phyloP scores from a whole-genome alignment of 2,329 filamentous ascomycete species.

The Hirsutella minnesotensis region DNA sequence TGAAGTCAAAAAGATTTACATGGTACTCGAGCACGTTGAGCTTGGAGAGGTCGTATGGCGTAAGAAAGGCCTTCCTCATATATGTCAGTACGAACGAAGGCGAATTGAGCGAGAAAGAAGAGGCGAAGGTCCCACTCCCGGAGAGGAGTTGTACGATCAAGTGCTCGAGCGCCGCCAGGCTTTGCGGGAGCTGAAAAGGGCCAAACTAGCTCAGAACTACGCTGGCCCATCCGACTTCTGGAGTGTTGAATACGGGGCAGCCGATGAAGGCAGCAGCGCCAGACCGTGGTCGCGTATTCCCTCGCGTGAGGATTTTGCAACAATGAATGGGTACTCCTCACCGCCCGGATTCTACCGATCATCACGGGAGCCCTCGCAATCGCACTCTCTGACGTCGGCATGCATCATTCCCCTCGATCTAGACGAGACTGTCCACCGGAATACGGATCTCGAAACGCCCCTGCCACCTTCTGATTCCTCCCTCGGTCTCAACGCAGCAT shows the following conservation, averaged over 20 bases:
- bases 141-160: conserved; percentile 49
- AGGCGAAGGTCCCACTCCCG: conserved; percentile 44
- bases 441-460: conserved; percentile 42
- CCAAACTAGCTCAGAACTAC: conserved; percentile 37
- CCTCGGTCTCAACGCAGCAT: conserved; percentile 60
- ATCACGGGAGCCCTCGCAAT: conserved; percentile 35
- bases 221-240: no score
- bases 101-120: conserved; percentile 63
- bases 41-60: conserved; percentile 91
- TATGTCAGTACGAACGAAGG: conserved; percentile 71
- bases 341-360: conserved; percentile 26
- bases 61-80: conserved; percentile 72
- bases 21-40: no score
- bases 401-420: conserved; percentile 16
- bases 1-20: conserved; percentile 87
- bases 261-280: conserved; percentile 35
- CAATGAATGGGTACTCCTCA: conserved; percentile 23
- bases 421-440: conserved; percentile 23
- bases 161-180: conserved; percentile 47
- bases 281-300: conserved; percentile 29
- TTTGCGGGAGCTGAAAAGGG: conserved; percentile 44
- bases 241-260: conserved; percentile 65
- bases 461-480: conserved; percentile 37
- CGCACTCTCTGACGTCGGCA: conserved; percentile 32
- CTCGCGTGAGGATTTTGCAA: conserved; percentile 26